Conservation (phyloP, 768 basidiomycete genomes). For the Coprinopsis sp. region DNA sequence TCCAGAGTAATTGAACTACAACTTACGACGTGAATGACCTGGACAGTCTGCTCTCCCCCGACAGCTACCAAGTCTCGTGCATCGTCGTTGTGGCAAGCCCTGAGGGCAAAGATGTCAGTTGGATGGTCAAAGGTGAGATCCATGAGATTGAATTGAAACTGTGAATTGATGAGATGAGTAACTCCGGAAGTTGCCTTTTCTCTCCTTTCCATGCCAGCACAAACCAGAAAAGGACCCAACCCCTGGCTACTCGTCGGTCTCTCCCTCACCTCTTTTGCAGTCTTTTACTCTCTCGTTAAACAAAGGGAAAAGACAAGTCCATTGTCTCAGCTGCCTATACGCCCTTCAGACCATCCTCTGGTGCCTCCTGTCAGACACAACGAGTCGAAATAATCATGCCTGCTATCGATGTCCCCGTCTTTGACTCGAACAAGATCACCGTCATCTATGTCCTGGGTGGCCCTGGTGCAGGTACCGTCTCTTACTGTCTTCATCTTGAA, state of each 20-base stretch:
- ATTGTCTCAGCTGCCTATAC: slow-evolving; percentile 54
- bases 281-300: slow-evolving; percentile 54
- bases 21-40: slow-evolving; percentile 62
- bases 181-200: no score
- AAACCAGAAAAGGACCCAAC: slow-evolving; percentile 48
- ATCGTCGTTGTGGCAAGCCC: slow-evolving; percentile 60
- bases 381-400: slow-evolving; percentile 14
- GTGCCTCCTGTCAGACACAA: slow-evolving; percentile 57
- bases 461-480: slow-evolving; percentile 79
- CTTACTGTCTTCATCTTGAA: neutral
- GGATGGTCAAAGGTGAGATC: slow-evolving; percentile 58
- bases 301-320: slow-evolving; percentile 53
- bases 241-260: slow-evolving; percentile 59
- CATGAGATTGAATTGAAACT: slow-evolving; percentile 30
- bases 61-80: slow-evolving; percentile 67
- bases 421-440: slow-evolving; percentile 68
- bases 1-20: slow-evolving; percentile 7
- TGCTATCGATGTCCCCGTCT: slow-evolving; percentile 42
- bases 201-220: slow-evolving; percentile 16
- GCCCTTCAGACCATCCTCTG: slow-evolving; percentile 62
- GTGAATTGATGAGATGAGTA: slow-evolving; percentile 7
- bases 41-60: slow-evolving; percentile 68
- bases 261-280: slow-evolving; percentile 48
- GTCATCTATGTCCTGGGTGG: slow-evolving; percentile 97
- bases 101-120: slow-evolving; percentile 56